Evolutionary conservation across 441 rosid species (phyloP).

Genomic region (Arabidopsis lyrata): DNA sequence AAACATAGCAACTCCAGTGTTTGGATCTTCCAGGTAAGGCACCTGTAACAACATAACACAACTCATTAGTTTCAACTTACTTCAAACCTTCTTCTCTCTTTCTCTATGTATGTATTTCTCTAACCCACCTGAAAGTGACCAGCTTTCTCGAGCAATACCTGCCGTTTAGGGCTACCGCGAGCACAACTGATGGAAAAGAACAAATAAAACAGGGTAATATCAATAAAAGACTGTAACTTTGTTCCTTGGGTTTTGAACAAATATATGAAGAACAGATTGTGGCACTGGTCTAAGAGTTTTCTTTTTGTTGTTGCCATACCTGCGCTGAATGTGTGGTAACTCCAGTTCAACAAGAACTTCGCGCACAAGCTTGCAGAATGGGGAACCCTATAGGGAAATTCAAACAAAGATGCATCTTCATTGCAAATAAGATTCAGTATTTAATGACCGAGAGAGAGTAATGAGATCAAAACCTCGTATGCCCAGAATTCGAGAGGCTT

Average conservation of each 20-base stretch:
- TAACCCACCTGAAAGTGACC: slow-evolving; percentile 80
- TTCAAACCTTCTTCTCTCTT: too few species aligned
- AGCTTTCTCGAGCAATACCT: slow-evolving; percentile 60
- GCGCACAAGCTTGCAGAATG: slow-evolving; percentile 84
- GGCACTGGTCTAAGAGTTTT: background rate
- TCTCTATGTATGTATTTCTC: slow-evolving; percentile 11
- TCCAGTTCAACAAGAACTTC: slow-evolving; percentile 90
- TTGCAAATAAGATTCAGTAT: background rate
- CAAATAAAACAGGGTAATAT: slow-evolving; percentile 14
- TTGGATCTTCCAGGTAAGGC: slow-evolving; percentile 80
- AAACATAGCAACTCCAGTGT: slow-evolving; percentile 71
- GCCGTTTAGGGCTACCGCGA: slow-evolving; percentile 91
- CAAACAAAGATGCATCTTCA: slow-evolving; percentile 3
- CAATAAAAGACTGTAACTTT: background rate
- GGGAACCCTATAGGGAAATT: slow-evolving; percentile 66
- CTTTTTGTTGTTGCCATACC: too few species aligned
- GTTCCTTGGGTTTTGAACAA: background rate
- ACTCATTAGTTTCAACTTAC: slow-evolving; percentile 1
- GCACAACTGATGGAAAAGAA: slow-evolving; percentile 66
- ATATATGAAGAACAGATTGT: too few species aligned
- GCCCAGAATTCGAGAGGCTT: slow-evolving; percentile 91
- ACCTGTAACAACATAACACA: slow-evolving; percentile 50
- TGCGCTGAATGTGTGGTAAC: slow-evolving; percentile 75
- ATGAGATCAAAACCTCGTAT: slow-evolving; percentile 64
- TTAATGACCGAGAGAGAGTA: background rate